Evolutionary conservation across 2,329 filamentous ascomycete species (phyloP).

Genomic region (Claviceps sp.): DNA sequence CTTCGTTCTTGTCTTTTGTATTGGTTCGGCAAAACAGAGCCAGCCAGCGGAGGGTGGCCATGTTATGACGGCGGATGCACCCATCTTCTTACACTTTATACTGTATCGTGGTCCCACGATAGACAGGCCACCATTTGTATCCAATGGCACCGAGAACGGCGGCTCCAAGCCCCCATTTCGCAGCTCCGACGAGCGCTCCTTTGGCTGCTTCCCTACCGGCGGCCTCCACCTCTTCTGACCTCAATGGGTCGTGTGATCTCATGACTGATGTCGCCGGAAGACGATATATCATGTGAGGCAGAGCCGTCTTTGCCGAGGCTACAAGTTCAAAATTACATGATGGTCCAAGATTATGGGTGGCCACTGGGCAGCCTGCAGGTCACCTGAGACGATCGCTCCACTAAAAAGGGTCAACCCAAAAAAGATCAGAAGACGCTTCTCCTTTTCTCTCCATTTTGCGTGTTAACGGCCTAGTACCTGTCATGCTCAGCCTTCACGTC

Average conservation of each 20-base stretch:
- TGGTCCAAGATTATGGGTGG: no score
- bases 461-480: no score
- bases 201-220: constrained; percentile 59
- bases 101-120: constrained; percentile 58
- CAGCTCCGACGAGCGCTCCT: constrained; percentile 53
- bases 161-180: constrained; percentile 59
- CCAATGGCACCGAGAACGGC: constrained; percentile 49
- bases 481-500: no score
- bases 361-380: no score
- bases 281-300: neutral
- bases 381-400: no score
- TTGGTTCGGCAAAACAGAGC: neutral
- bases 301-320: neutral
- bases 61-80: neutral
- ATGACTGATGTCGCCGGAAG: constrained; percentile 17
- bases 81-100: constrained; percentile 55
- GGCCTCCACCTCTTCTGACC: constrained; percentile 51
- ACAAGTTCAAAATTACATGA: neutral
- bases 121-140: constrained; percentile 54
- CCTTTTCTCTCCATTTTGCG: no score
- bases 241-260: constrained; percentile 42
- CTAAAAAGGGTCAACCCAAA: no score
- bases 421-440: no score
- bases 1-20: neutral
- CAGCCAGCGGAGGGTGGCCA: neutral